Percentiles rank a stretch among this genome's conserved stretches.
Conservation (phyloP, 2,329 filamentous ascomycete genomes). For the Simplicillium sp. region DNA sequence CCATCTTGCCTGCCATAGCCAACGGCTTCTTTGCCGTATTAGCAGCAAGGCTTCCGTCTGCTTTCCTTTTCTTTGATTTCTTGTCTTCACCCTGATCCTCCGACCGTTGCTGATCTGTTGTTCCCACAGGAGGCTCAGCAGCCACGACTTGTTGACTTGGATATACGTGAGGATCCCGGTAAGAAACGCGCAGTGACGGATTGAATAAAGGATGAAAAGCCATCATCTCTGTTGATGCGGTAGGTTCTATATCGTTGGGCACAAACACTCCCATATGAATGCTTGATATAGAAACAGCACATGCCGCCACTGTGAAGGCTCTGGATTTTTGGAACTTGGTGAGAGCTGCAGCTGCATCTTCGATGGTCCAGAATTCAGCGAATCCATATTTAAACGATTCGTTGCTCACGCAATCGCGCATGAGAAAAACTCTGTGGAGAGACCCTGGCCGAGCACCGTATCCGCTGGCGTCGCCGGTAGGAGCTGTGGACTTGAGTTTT, state of each 20-base stretch:
- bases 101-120: not conserved
- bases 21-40: constrained; percentile 25
- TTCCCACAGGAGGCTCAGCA: constrained; percentile 30
- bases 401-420: constrained; percentile 61
- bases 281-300: constrained; percentile 60
- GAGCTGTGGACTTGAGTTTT: constrained; percentile 51
- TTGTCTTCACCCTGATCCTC: constrained; percentile 20
- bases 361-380: constrained; percentile 68
- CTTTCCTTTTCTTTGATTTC: constrained; percentile 45
- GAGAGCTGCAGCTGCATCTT: constrained; percentile 67
- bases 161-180: constrained; percentile 69
- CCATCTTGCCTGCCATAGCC: constrained; percentile 32
- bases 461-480: constrained; percentile 44
- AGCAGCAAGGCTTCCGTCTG: constrained; percentile 24
- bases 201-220: constrained; percentile 66
- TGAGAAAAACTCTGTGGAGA: constrained; percentile 66
- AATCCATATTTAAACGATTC: constrained; percentile 77
- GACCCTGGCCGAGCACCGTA: constrained; percentile 65
- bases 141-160: constrained; percentile 55
- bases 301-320: constrained; percentile 69
- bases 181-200: constrained; percentile 56
- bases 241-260: constrained; percentile 52
- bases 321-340: constrained; percentile 62
- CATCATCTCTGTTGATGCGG: constrained; percentile 47
- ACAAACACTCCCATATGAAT: constrained; percentile 83